Conservation (phyloP, 306 rosid species). For the Ceratonia siliqua region DNA sequence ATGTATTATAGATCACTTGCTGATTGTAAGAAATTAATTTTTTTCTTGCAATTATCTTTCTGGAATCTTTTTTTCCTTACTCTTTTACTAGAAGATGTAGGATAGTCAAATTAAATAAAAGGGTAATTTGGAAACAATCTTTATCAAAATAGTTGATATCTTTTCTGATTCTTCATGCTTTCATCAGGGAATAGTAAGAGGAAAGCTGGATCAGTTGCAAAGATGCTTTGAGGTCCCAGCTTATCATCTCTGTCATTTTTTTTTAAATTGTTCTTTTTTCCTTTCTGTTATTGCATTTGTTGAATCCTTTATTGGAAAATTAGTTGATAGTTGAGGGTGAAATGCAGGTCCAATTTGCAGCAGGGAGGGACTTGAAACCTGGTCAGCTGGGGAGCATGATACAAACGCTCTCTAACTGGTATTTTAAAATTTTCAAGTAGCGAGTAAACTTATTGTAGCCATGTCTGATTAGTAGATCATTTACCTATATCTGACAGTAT, state of each 20-base stretch:
- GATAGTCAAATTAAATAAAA: slow-evolving; percentile 11
- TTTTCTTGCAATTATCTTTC: not conserved
- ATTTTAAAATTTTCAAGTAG: slow-evolving; percentile 32
- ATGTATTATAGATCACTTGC: not conserved
- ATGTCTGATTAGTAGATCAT: slow-evolving; percentile 4
- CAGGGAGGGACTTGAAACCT: slow-evolving; percentile 96
- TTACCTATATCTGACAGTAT: not conserved
- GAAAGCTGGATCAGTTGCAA: slow-evolving; percentile 89
- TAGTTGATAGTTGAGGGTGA: slow-evolving; percentile 32
- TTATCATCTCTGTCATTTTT: slow-evolving; percentile 9
- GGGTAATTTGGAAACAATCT: slow-evolving; percentile 20
- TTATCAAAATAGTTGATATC: slow-evolving; percentile 25
- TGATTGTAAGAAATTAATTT: not conserved
- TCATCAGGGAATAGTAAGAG: slow-evolving; percentile 86
- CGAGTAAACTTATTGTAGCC: not conserved
- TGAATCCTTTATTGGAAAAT: not conserved
- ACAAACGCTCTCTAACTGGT: slow-evolving; percentile 90
- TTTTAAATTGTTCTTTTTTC: not conserved
- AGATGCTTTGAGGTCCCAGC: slow-evolving; percentile 89
- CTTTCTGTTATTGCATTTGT: not conserved
- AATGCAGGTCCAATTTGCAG: slow-evolving; percentile 94
- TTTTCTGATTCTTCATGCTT: slow-evolving; percentile 17
- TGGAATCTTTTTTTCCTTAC: not conserved
- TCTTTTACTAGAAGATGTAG: not conserved
- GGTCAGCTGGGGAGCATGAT: slow-evolving; percentile 92